These are phyloP conservation scores for Chlorociboria aeruginascens DNA, from an alignment of 495 filamentous ascomycete species.

Conservation along the genomic window DNA sequence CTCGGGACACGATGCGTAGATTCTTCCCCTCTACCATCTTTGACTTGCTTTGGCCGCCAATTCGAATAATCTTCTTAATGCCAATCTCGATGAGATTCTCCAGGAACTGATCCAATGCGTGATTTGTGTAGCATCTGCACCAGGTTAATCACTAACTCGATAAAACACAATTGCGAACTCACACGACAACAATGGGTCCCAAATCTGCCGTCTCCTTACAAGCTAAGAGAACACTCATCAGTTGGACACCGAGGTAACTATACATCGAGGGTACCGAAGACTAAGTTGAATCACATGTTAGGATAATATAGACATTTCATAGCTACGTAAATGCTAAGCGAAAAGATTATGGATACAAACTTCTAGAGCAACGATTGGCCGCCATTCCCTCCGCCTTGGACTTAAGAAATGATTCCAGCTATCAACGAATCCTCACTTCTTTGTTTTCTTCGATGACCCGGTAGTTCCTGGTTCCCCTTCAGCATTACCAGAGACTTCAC, in stretches of 20 bases:
- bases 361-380: too few species aligned
- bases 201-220: slow-evolving; percentile 5
- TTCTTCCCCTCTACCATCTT: slow-evolving; percentile 10
- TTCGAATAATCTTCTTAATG: slow-evolving; percentile 35
- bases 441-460: too few species aligned
- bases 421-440: too few species aligned
- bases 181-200: slow-evolving; percentile 16
- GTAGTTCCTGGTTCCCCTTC: too few species aligned
- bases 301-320: too few species aligned
- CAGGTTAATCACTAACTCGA: background rate
- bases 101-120: slow-evolving; percentile 80
- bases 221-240: slow-evolving; percentile 11
- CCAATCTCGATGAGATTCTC: slow-evolving; percentile 40
- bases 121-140: slow-evolving; percentile 55
- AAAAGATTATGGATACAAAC: too few species aligned
- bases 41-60: slow-evolving; percentile 15
- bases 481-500: too few species aligned
- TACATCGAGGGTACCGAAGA: too few species aligned
- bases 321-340: too few species aligned
- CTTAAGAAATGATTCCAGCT: too few species aligned
- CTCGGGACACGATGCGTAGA: slow-evolving; percentile 8
- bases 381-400: too few species aligned
- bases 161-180: background rate
- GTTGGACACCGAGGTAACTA: slow-evolving; percentile 20
- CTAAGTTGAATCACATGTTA: too few species aligned